phyloP scores from a whole-genome alignment of 495 filamentous ascomycete species.

The Talaromyces thailandensis region DNA sequence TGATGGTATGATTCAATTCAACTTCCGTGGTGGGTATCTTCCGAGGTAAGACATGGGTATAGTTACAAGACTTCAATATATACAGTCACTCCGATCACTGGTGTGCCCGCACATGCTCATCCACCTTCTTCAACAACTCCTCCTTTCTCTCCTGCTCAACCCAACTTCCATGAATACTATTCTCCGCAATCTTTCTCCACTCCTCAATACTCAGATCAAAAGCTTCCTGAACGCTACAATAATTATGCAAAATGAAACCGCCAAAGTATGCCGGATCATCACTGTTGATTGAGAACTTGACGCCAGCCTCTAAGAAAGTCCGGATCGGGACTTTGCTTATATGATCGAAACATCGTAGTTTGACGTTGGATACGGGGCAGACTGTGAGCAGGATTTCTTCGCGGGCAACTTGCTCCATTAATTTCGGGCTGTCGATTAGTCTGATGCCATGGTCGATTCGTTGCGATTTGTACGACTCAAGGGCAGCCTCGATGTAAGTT shows the following conservation, averaged over 20 bases:
- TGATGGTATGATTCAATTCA: background rate
- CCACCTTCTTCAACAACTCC: conserved; percentile 27
- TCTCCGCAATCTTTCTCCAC: conserved; percentile 55
- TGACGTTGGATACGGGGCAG: conserved; percentile 68
- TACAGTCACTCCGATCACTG: conserved; percentile 1
- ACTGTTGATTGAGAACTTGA: conserved; percentile 62
- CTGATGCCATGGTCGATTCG: conserved; percentile 70
- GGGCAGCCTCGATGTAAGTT: conserved; percentile 53
- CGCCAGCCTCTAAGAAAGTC: conserved; percentile 53
- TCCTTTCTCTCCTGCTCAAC: conserved; percentile 33
- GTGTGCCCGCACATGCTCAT: conserved; percentile 26
- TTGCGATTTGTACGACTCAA: conserved; percentile 45
- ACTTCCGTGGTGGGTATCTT: background rate
- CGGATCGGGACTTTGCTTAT: conserved; percentile 55
- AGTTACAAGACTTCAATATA: background rate
- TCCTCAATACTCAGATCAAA: conserved; percentile 51
- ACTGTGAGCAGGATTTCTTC: conserved; percentile 53
- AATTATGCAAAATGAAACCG: conserved; percentile 67
- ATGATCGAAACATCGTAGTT: conserved; percentile 46
- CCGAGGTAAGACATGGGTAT: background rate
- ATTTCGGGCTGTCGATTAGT: conserved; percentile 47
- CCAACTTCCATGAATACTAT: conserved; percentile 56
- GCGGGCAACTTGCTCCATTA: conserved; percentile 49
- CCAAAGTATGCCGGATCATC: conserved; percentile 81
- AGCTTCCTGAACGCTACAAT: conserved; percentile 66